Conservation (phyloP, 2,329 filamentous ascomycete genomes). For the Ceratocystis eucalypticola region DNA sequence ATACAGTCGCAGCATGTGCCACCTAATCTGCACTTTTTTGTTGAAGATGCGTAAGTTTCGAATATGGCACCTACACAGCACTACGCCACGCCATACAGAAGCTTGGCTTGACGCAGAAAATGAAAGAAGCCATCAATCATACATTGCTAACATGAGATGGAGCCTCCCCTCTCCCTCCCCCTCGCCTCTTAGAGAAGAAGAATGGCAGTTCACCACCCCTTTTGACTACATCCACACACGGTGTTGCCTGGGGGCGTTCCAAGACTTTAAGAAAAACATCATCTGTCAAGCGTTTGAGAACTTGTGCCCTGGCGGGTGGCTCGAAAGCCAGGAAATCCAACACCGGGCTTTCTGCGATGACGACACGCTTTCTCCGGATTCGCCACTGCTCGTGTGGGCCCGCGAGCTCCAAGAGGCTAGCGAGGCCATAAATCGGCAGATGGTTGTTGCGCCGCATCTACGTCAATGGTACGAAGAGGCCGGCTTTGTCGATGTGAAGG, state of each 20-base stretch:
- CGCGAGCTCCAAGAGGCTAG: slow-evolving; percentile 31
- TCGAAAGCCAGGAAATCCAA: slow-evolving; percentile 40
- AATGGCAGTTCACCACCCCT: slow-evolving; percentile 40
- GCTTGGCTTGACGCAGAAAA: too few species aligned
- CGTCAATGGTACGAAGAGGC: slow-evolving; percentile 32
- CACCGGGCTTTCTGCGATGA: slow-evolving; percentile 33
- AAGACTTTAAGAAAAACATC: slow-evolving; percentile 34
- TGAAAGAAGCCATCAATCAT: not conserved
- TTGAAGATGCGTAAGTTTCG: slow-evolving; percentile 45
- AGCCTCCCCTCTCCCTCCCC: too few species aligned
- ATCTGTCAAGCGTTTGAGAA: slow-evolving; percentile 39
- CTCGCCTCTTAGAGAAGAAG: slow-evolving; percentile 29
- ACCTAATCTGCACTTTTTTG: slow-evolving; percentile 58
- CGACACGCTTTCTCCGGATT: slow-evolving; percentile 29
- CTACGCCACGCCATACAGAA: too few species aligned
- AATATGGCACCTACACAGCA: not conserved
- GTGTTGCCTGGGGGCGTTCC: slow-evolving; percentile 37
- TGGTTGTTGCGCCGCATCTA: slow-evolving; percentile 27
- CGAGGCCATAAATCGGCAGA: slow-evolving; percentile 28
- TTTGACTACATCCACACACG: slow-evolving; percentile 44
- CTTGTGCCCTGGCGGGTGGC: slow-evolving; percentile 39
- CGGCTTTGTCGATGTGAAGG: slow-evolving; percentile 42
- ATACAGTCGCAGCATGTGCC: slow-evolving; percentile 54
- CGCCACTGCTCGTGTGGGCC: slow-evolving; percentile 30
- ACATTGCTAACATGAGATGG: not conserved